A percentile compares a stretch with the other conserved stretches of the same genome.
Evolutionary conservation across 495 filamentous ascomycete species (phyloP).

Genomic region (Symbiotaphrina buchneri): DNA sequence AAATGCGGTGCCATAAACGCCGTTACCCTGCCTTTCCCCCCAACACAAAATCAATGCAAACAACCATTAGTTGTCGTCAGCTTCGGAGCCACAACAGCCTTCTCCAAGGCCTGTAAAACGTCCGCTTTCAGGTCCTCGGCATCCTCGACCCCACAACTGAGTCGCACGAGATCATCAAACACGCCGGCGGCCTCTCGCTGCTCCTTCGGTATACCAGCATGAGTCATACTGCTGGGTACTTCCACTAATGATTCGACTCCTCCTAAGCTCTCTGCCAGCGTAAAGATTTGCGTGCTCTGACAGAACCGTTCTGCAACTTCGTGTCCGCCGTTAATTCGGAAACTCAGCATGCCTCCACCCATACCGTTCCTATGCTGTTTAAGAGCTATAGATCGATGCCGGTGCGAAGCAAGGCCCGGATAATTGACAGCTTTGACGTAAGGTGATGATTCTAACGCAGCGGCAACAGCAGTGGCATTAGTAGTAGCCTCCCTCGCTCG

Average conservation of each 20-base stretch:
- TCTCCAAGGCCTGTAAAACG: conserved; percentile 66
- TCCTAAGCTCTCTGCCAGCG: conserved; percentile 78
- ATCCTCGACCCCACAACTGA: conserved; percentile 92
- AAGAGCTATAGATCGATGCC: conserved; percentile 59
- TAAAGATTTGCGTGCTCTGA: conserved; percentile 72
- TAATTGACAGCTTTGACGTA: conserved; percentile 84
- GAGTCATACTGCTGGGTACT: conserved; percentile 86
- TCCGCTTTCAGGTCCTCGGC: conserved; percentile 62
- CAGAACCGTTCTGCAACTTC: conserved; percentile 81
- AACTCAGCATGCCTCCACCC: conserved; percentile 93
- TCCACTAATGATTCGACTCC: conserved; percentile 87
- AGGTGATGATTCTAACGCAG: conserved; percentile 54
- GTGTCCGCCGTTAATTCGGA: conserved; percentile 81
- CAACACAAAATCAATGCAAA: no score
- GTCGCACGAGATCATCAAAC: conserved; percentile 86
- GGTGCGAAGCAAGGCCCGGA: conserved; percentile 71
- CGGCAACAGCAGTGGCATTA: conserved; percentile 63
- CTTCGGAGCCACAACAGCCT: conserved; percentile 33
- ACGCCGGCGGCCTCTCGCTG: conserved; percentile 82
- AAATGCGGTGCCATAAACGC: no score
- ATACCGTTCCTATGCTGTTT: conserved; percentile 87
- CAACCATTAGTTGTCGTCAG: conserved; percentile 11
- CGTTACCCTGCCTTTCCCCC: no score
- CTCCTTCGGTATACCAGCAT: conserved; percentile 78
- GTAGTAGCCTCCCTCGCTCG: conserved; percentile 62